Conservation (phyloP, 2,329 filamentous ascomycete species). For the Monosporascus sp. region DNA sequence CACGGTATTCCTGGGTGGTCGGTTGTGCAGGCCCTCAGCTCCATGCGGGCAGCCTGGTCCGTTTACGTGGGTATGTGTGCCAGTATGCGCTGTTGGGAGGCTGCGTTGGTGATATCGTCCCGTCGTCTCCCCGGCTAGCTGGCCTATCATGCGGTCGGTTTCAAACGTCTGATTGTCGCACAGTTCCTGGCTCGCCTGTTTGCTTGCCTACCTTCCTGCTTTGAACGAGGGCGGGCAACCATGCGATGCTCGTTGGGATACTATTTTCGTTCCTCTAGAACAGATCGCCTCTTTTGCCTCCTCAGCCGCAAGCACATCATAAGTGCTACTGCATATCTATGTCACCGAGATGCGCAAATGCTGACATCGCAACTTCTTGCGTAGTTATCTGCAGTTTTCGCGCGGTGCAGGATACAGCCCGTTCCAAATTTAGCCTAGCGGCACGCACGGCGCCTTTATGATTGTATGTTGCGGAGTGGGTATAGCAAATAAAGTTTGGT, state of each 20-base stretch:
- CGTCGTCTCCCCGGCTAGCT: neutral
- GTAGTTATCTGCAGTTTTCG: no score
- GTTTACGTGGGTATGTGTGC: neutral
- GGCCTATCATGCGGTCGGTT: neutral
- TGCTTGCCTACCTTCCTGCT: no score
- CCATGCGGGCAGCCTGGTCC: neutral
- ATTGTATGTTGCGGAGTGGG: neutral
- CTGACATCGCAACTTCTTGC: no score
- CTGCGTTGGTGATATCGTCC: neutral
- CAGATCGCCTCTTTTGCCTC: no score
- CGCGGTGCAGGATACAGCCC: neutral
- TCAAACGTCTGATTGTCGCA: no score
- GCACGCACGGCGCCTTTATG: neutral
- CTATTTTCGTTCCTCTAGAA: no score
- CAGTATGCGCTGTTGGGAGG: neutral
- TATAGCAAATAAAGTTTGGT: neutral
- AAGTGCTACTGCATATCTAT: neutral
- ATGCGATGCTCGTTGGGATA: no score
- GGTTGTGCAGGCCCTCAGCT: no score
- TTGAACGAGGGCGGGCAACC: no score
- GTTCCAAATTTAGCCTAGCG: neutral
- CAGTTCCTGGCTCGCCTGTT: no score
- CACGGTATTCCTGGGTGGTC: neutral
- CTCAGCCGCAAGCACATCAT: no score
- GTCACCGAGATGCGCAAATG: neutral